Evolutionary conservation across 1,139 yeast genomes (phyloP).

Genomic region (Pichia sp.): DNA sequence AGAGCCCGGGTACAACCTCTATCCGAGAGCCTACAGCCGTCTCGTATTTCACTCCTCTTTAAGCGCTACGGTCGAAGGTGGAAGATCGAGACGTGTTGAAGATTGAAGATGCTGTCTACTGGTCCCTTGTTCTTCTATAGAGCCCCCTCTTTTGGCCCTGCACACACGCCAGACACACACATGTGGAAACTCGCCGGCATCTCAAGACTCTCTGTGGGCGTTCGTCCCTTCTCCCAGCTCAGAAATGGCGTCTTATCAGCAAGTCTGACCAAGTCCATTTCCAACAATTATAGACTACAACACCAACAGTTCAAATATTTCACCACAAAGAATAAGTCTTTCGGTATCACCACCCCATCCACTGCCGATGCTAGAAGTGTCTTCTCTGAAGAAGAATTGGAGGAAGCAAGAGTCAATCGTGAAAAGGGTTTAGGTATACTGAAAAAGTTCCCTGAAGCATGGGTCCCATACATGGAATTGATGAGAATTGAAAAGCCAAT

Average conservation of each 20-base stretch:
- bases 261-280: background rate
- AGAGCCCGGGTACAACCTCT: too few species aligned
- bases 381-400: slow-evolving; percentile 55
- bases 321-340: slow-evolving; percentile 3
- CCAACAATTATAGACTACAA: background rate
- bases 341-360: slow-evolving; percentile 5
- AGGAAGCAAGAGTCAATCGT: slow-evolving; percentile 56
- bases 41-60: too few species aligned
- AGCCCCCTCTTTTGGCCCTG: too few species aligned
- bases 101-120: too few species aligned
- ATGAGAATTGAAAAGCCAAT: slow-evolving; percentile 93
- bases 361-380: slow-evolving; percentile 18
- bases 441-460: slow-evolving; percentile 59
- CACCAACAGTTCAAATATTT: slow-evolving; percentile 6
- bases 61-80: too few species aligned
- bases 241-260: background rate
- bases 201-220: slow-evolving; percentile 1
- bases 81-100: too few species aligned
- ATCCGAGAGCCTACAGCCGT: too few species aligned
- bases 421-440: slow-evolving; percentile 59
- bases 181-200: slow-evolving; percentile 9
- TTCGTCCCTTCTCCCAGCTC: slow-evolving; percentile 3
- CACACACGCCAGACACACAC: background rate
- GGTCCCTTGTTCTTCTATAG: too few species aligned
- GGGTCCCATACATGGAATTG: slow-evolving; percentile 89